Conservation (phyloP, 345 rosid species). For the Barbarea vulgaris region DNA sequence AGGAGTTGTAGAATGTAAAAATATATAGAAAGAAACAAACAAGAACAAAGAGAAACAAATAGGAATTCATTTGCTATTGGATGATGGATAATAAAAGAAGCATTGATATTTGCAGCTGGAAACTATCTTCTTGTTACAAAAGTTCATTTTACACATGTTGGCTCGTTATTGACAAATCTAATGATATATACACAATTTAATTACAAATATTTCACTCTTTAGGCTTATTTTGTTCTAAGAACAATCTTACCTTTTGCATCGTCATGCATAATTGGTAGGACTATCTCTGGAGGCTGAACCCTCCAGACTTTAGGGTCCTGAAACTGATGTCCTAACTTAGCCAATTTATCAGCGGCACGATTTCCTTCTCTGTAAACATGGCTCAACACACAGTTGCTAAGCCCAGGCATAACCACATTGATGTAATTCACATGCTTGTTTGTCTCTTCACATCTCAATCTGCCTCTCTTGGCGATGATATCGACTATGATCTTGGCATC, state of each 20-base stretch:
- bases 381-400: constrained; percentile 54
- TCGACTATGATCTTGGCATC: constrained; percentile 72
- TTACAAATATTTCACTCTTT: background rate
- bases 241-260: constrained; percentile 72
- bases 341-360: constrained; percentile 71
- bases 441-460: constrained; percentile 52
- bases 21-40: constrained; percentile 27
- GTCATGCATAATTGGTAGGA: constrained; percentile 59
- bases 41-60: constrained; percentile 26
- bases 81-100: constrained; percentile 27
- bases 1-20: constrained; percentile 30
- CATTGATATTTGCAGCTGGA: constrained; percentile 1
- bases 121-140: constrained; percentile 4
- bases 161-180: constrained; percentile 22
- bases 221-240: constrained; percentile 49
- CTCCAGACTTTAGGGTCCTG: constrained; percentile 63
- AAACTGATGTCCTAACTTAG: constrained; percentile 64
- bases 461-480: constrained; percentile 49
- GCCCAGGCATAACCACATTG: constrained; percentile 55
- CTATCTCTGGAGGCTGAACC: constrained; percentile 57
- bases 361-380: constrained; percentile 80
- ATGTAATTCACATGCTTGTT: constrained; percentile 50
- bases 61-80: constrained; percentile 11
- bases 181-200: background rate
- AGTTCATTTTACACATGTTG: constrained; percentile 10